Conservation (phyloP, 1,284 basidiomycete genomes). For the Microbotryomycetes sp. region DNA sequence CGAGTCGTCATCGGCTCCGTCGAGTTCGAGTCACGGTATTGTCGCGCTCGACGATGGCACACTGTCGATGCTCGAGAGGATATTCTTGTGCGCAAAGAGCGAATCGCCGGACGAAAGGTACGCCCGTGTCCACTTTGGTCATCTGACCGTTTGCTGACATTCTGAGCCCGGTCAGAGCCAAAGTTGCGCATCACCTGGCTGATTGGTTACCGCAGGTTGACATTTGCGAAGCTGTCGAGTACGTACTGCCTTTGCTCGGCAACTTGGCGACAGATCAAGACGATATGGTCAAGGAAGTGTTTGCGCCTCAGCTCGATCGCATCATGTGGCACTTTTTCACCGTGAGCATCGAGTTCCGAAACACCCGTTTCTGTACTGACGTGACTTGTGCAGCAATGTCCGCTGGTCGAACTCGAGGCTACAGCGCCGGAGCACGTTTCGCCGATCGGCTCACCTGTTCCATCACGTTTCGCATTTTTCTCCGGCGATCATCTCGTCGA, state of each 20-base stretch:
- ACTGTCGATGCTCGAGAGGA: constrained; percentile 78
- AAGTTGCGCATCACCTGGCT: constrained; percentile 72
- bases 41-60: constrained; percentile 50
- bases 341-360: constrained; percentile 42
- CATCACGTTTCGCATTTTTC: constrained; percentile 3
- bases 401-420: constrained; percentile 23
- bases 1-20: neutral
- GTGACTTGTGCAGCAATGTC: constrained; percentile 11
- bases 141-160: neutral
- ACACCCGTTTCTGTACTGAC: neutral
- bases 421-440: neutral
- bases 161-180: constrained; percentile 48
- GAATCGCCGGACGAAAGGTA: constrained; percentile 68
- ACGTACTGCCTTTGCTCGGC: constrained; percentile 82
- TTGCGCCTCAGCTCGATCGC: constrained; percentile 70
- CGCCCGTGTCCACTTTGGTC: constrained; percentile 7
- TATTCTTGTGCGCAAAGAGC: constrained; percentile 86
- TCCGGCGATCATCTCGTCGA: constrained; percentile 1
- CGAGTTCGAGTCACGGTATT: neutral
- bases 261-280: constrained; percentile 87
- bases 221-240: constrained; percentile 84
- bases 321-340: constrained; percentile 95
- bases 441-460: constrained; percentile 3
- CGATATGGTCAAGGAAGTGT: constrained; percentile 72
- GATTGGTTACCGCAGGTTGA: constrained; percentile 65